These are phyloP conservation scores for Allodekkera sacchari DNA, from an alignment of 805 yeast genomes.

Conservation along the genomic window DNA sequence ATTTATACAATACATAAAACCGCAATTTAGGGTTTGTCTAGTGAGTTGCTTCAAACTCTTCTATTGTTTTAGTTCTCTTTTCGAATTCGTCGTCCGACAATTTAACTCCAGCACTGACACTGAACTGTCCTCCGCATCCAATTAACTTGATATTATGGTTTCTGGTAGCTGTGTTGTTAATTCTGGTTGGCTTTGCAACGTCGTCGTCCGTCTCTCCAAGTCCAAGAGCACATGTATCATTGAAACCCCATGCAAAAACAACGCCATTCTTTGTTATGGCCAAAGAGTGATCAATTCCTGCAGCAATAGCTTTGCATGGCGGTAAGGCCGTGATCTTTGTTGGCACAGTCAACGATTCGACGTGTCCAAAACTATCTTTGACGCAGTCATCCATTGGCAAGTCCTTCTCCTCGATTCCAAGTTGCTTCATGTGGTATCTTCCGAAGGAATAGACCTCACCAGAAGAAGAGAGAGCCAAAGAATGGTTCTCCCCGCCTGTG, in stretches of 20 bases:
- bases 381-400: conserved; percentile 65
- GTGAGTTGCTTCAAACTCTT: conserved; percentile 33
- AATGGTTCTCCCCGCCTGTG: conserved; percentile 93
- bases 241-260: conserved; percentile 95
- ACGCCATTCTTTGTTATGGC: conserved; percentile 81
- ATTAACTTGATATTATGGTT: conserved; percentile 59
- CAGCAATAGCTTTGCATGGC: conserved; percentile 50
- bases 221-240: conserved; percentile 94
- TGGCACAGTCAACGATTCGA: conserved; percentile 82
- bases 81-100: conserved; percentile 44
- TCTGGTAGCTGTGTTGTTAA: conserved; percentile 89
- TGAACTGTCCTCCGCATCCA: conserved; percentile 97
- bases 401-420: conserved; percentile 63
- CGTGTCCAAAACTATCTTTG: conserved; percentile 69
- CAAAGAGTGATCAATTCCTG: conserved; percentile 89
- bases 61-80: conserved; percentile 42
- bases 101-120: conserved; percentile 76
- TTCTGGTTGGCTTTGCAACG: conserved; percentile 79
- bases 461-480: conserved; percentile 60
- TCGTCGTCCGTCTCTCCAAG: conserved; percentile 81
- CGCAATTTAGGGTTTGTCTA: background rate
- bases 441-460: conserved; percentile 86
- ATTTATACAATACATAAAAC: conserved; percentile 1
- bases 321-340: conserved; percentile 57
- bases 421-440: conserved; percentile 86